Conservation (phyloP, 1,139 yeast species). For the Starmera stellimalicola region DNA sequence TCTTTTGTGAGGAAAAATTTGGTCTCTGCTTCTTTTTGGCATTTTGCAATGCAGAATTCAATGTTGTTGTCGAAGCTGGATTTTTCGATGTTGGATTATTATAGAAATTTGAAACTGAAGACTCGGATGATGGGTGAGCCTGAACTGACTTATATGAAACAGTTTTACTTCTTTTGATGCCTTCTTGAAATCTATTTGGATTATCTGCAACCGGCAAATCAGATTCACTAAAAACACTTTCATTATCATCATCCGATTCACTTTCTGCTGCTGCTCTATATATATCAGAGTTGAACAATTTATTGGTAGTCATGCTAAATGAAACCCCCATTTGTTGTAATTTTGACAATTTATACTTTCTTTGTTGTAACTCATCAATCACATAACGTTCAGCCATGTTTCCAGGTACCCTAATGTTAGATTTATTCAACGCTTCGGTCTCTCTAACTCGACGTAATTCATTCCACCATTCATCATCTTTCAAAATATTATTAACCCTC, state of each 20-base stretch:
- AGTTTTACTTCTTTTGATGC: slow-evolving; percentile 12
- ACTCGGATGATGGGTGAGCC: slow-evolving; percentile 8
- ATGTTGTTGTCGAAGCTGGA: slow-evolving; percentile 18
- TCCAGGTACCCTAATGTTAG: slow-evolving; percentile 10
- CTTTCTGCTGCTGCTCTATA: slow-evolving; percentile 21
- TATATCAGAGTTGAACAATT: slow-evolving; percentile 28
- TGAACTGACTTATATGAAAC: slow-evolving; percentile 20
- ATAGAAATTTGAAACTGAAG: slow-evolving; percentile 1
- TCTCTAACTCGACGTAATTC: slow-evolving; percentile 52
- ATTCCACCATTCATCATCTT: slow-evolving; percentile 52
- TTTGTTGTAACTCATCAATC: slow-evolving; percentile 15
- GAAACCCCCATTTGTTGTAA: slow-evolving; percentile 68
- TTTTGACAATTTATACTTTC: slow-evolving; percentile 41
- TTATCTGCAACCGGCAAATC: slow-evolving; percentile 7
- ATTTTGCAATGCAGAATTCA: slow-evolving; percentile 1
- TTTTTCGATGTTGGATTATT: slow-evolving; percentile 4
- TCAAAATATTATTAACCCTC: slow-evolving; percentile 25
- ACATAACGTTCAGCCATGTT: slow-evolving; percentile 13
- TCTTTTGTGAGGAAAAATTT: slow-evolving; percentile 67
- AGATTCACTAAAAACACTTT: slow-evolving; percentile 11
- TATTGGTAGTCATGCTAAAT: slow-evolving; percentile 60
- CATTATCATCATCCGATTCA: slow-evolving; percentile 15
- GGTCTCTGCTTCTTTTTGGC: slow-evolving; percentile 40
- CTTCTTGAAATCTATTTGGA: slow-evolving; percentile 1
- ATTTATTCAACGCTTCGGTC: slow-evolving; percentile 13